A percentile compares a stretch with the other conserved stretches of the same genome.
Conservation (phyloP, 441 rosid species). For the Adansonia grandidieri region DNA sequence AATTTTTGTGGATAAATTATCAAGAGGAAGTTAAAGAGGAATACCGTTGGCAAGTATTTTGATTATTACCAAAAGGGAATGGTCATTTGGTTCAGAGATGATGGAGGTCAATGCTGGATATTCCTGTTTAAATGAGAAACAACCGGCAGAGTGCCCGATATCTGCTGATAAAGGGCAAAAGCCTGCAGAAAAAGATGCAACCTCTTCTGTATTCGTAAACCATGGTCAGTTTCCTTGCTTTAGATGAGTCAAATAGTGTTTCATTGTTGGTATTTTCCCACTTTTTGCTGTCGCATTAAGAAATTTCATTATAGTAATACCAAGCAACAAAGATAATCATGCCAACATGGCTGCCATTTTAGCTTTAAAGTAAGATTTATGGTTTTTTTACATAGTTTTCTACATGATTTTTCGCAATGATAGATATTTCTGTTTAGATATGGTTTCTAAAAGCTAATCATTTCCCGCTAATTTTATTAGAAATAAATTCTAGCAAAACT, state of each 20-base stretch:
- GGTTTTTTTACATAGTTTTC: background rate
- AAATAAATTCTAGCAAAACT: background rate
- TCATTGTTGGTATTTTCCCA: background rate
- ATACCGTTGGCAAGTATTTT: constrained; percentile 17
- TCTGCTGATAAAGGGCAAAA: constrained; percentile 37
- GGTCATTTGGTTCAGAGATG: constrained; percentile 39
- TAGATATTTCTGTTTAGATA: background rate
- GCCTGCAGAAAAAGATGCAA: constrained; percentile 40
- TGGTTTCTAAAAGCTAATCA: background rate
- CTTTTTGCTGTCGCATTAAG: background rate
- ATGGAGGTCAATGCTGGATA: constrained; percentile 45
- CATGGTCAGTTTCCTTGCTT: constrained; percentile 43
- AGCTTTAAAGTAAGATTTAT: constrained; percentile 15
- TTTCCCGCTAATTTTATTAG: background rate
- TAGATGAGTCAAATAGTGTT: background rate
- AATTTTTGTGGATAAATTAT: constrained; percentile 22
- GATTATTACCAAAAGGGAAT: constrained; percentile 38
- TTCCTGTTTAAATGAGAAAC: constrained; percentile 46
- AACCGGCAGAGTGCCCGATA: constrained; percentile 35
- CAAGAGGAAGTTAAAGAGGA: constrained; percentile 31
- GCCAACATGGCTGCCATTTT: background rate
- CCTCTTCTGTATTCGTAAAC: constrained; percentile 44
- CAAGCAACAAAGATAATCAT: background rate
- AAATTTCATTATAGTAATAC: constrained; percentile 3
- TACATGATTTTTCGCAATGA: background rate